Percentiles rank a stretch among this genome's conserved stretches.
Conservation (phyloP, 352 stramenopile genomes). For the Globisporangium solare region DNA sequence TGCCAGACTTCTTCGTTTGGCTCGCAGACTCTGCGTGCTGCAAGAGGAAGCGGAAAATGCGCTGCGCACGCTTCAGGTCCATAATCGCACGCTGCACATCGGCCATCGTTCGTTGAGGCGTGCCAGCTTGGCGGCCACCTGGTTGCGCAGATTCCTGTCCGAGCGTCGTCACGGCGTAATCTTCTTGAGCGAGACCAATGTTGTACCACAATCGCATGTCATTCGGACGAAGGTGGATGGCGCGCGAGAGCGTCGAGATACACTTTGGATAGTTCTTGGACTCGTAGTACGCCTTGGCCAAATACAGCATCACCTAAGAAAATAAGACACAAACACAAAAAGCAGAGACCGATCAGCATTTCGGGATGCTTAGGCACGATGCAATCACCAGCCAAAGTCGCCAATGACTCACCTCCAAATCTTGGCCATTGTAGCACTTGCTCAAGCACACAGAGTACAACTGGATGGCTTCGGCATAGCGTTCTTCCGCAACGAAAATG, state of each 20-base stretch:
- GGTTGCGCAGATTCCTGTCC: constrained; percentile 56
- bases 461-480: constrained; percentile 94
- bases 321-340: constrained; percentile 5
- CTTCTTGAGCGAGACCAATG: constrained; percentile 79
- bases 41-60: constrained; percentile 80
- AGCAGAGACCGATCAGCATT: background rate
- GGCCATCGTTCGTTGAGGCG: constrained; percentile 74
- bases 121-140: constrained; percentile 28
- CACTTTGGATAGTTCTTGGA: constrained; percentile 87
- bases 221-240: constrained; percentile 72
- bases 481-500: constrained; percentile 95
- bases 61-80: constrained; percentile 77
- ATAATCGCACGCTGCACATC: constrained; percentile 87
- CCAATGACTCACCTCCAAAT: constrained; percentile 42
- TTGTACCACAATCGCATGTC: constrained; percentile 87
- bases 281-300: constrained; percentile 89
- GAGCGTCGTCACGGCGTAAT: constrained; percentile 81
- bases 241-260: constrained; percentile 76
- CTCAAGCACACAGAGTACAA: constrained; percentile 92
- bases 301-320: constrained; percentile 54
- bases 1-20: constrained; percentile 61
- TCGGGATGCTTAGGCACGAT: background rate
- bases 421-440: constrained; percentile 88
- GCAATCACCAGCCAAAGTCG: background rate
- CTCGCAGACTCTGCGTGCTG: constrained; percentile 50